phyloP scores from a whole-genome alignment of 2,329 filamentous ascomycete species.

The Plectosphaerella plurivora region DNA sequence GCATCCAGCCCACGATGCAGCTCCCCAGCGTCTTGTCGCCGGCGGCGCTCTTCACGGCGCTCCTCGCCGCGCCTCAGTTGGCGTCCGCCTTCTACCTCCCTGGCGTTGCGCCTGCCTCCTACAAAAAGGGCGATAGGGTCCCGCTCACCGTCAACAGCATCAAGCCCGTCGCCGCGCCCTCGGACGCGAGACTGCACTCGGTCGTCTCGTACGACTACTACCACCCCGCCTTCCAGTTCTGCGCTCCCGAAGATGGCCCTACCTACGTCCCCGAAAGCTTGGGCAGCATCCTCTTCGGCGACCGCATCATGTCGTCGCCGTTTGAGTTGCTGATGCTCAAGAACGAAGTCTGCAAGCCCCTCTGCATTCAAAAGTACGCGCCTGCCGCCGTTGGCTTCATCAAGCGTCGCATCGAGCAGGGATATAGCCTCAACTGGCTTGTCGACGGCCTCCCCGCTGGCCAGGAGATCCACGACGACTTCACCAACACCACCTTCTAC shows the following conservation, averaged over 20 bases:
- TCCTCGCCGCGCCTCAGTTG: conserved; percentile 46
- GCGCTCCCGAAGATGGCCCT: conserved; percentile 70
- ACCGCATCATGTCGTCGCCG: conserved; percentile 94
- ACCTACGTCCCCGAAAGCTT: conserved; percentile 81
- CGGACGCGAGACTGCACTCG: conserved; percentile 81
- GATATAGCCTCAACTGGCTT: conserved; percentile 92
- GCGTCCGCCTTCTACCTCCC: conserved; percentile 87
- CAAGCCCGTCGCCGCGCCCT: conserved; percentile 73
- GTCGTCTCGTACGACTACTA: conserved; percentile 97
- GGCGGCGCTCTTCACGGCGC: conserved; percentile 43
- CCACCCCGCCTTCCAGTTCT: conserved; percentile 82
- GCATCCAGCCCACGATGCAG: conserved; percentile 31
- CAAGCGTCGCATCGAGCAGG: conserved; percentile 75
- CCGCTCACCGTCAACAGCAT: conserved; percentile 91
- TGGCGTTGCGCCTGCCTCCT: conserved; percentile 90
- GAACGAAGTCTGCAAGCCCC: conserved; percentile 81
- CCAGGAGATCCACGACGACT: conserved; percentile 72
- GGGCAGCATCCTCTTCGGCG: conserved; percentile 94
- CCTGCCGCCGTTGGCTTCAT: conserved; percentile 70
- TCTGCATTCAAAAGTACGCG: conserved; percentile 67
- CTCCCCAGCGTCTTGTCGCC: conserved; percentile 39
- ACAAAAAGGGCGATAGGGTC: conserved; percentile 73
- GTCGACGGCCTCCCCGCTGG: conserved; percentile 92
- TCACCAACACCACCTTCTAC: conserved; percentile 77
- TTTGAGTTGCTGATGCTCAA: conserved; percentile 82